Conservation (phyloP, 2,329 filamentous ascomycete genomes). For the Fusarium burgessii region DNA sequence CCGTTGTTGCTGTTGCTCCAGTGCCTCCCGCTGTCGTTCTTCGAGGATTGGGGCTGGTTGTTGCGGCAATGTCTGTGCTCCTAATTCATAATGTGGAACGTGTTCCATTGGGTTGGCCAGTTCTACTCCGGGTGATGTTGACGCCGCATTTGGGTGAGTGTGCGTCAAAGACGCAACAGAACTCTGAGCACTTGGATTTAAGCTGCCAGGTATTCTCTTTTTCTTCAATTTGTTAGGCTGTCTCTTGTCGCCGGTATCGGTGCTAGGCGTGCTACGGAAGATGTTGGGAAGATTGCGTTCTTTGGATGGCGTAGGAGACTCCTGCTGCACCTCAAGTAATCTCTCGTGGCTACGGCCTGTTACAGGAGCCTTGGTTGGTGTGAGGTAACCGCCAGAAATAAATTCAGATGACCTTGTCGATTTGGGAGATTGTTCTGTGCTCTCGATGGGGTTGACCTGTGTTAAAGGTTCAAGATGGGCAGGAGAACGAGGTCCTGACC, state of each 20-base stretch:
- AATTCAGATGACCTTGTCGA: conserved; percentile 49
- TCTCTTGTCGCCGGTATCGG: conserved; percentile 70
- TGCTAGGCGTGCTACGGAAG: conserved; percentile 77
- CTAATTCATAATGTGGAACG: conserved; percentile 33
- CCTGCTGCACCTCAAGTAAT: conserved; percentile 57
- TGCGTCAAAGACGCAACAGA: conserved; percentile 80
- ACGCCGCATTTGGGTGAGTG: conserved; percentile 56
- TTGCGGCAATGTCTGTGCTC: conserved; percentile 28
- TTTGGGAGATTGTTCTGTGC: conserved; percentile 39
- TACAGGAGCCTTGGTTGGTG: conserved; percentile 47
- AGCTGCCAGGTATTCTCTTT: conserved; percentile 79
- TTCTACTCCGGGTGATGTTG: conserved; percentile 62
- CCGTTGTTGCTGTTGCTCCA: conserved; percentile 32
- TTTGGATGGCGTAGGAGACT: conserved; percentile 66
- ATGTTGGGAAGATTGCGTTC: conserved; percentile 77
- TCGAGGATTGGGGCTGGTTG: conserved; percentile 41
- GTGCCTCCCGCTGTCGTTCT: conserved; percentile 33
- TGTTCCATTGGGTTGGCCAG: conserved; percentile 60
- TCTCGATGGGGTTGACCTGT: conserved; percentile 47
- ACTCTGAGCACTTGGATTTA: conserved; percentile 90
- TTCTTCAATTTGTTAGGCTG: conserved; percentile 94
- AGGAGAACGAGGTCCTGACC: conserved; percentile 48
- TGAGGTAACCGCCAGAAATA: conserved; percentile 40
- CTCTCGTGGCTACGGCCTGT: conserved; percentile 63
- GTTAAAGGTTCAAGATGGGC: conserved; percentile 55